Conservation (phyloP, 2,329 filamentous ascomycete genomes). For the Botrytis deweyae region DNA sequence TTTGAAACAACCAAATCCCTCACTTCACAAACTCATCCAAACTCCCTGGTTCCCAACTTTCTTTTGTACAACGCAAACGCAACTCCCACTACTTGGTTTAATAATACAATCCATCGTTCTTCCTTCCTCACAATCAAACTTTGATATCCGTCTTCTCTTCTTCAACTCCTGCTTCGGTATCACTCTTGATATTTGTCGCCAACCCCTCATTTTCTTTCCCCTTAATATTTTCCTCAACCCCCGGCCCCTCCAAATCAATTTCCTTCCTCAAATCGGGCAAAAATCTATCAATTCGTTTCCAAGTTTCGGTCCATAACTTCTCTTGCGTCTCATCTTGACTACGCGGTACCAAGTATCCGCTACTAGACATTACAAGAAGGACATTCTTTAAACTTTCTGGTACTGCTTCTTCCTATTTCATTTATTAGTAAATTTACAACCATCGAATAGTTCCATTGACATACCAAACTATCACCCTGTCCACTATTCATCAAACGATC, state of each 20-base stretch:
- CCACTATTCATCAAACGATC: conserved; percentile 95
- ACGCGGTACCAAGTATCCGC: conserved; percentile 77
- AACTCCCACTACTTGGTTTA: neutral
- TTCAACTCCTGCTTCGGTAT: neutral
- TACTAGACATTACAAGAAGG: conserved; percentile 89
- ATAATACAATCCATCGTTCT: neutral
- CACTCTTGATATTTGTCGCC: neutral
- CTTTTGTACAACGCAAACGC: conserved; percentile 2
- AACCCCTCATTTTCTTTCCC: neutral
- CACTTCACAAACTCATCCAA: conserved; percentile 6
- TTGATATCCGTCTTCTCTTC: neutral
- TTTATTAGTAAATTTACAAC: conserved; percentile 23
- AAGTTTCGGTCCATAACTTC: conserved; percentile 61
- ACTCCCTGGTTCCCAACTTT: neutral
- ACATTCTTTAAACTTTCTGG: conserved; percentile 96
- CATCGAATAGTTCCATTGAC: conserved; percentile 40
- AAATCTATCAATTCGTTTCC: conserved; percentile 66
- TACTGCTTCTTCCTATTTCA: conserved; percentile 79
- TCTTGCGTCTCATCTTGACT: conserved; percentile 54
- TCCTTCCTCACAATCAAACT: neutral
- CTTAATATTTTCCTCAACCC: neutral
- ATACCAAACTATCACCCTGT: conserved; percentile 82
- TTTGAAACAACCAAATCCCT: neutral
- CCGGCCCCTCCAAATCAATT: conserved; percentile 49
- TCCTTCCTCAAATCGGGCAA: conserved; percentile 59